These are phyloP conservation scores for Neoboletus subvelutipes DNA, from an alignment of 768 basidiomycete genomes.

Conservation along the genomic window DNA sequence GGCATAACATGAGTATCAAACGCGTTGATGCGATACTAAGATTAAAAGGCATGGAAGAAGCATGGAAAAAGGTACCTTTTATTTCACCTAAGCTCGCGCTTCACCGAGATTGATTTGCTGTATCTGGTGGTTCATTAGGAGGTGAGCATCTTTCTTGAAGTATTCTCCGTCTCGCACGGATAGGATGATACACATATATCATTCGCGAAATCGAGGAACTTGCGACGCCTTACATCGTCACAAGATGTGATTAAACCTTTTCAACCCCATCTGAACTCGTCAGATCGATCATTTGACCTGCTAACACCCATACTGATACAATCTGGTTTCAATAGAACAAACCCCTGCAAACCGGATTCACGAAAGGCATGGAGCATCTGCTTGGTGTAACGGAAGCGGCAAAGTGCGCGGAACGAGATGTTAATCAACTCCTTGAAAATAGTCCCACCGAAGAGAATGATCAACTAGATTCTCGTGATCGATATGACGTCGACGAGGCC, in stretches of 20 bases:
- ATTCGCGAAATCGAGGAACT: slow-evolving; percentile 70
- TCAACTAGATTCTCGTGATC: slow-evolving; percentile 7
- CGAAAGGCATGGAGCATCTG: slow-evolving; percentile 74
- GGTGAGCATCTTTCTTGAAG: slow-evolving; percentile 32
- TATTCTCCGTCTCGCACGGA: not conserved
- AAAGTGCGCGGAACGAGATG: slow-evolving; percentile 12
- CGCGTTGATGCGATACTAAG: slow-evolving; percentile 83
- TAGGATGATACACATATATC: slow-evolving; percentile 57
- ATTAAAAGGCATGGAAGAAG: slow-evolving; percentile 72
- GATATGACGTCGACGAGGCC: slow-evolving; percentile 56
- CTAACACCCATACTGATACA: not conserved
- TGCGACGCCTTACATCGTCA: slow-evolving; percentile 63
- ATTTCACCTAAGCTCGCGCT: slow-evolving; percentile 1
- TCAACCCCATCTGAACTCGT: slow-evolving; percentile 69
- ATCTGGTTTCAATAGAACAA: slow-evolving; percentile 44
- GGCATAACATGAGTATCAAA: slow-evolving; percentile 66
- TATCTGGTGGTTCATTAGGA: slow-evolving; percentile 31
- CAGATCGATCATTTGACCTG: slow-evolving; percentile 9
- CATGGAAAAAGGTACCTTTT: slow-evolving; percentile 67
- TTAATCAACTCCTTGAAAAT: slow-evolving; percentile 7
- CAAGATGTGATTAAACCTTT: slow-evolving; percentile 56
- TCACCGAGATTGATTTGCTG: slow-evolving; percentile 7
- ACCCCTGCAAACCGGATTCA: slow-evolving; percentile 76
- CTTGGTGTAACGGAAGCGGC: slow-evolving; percentile 52
- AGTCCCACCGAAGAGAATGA: not conserved